Evolutionary conservation across 2,329 filamentous ascomycete species (phyloP), one percentile per base, ranked within the genome.

Genomic region (Verticillium zaregamsianum): DNA sequence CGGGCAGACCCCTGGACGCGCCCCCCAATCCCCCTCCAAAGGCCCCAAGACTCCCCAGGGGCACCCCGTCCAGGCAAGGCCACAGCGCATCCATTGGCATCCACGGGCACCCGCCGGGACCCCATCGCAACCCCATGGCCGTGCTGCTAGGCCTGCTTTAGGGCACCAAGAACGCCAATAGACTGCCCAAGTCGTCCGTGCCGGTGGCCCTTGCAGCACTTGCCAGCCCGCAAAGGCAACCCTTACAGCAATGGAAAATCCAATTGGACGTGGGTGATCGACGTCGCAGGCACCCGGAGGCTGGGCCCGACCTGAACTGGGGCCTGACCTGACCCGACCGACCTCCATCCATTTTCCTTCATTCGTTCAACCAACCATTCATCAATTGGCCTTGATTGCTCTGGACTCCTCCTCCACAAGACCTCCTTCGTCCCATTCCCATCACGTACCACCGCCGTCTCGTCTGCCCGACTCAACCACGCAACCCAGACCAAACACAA

Each of bases 391-490:
- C 23, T 52, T 52, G n/a, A 52, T 52, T 52, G 45, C 23, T 55
- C 35, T 23, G 28, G 28, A 25, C 20, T n/a, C 40, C 35, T 59
- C n/a, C 31, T 54, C 57, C 37, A 8, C 52, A 32, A 15, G 20
- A 25, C 28, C 57, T 58, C 31, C 25, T 28, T 59, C n/a, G 37
- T 33, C 39, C 52, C 37, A 33, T 62, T 39, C 37, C 33, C 45
- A 59, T 39, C 57, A 59, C 57, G 57, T 55, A 45, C 57, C 49
- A 57, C 59, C 56, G 52, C 33, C 35, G 40, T 37, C 60, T 28
- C 57, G 12, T 35, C 28, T 14, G 33, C 33, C 33, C 45, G 9
- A 11, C n/a, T 15, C 37, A n/a, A 45, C 28, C 39, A 28, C 33
- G 11, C 25, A 32, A 40, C 20, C 49, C 31, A 15, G 20, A 2